Conservation (phyloP, 306 rosid species). For the Fragaria iinumae region DNA sequence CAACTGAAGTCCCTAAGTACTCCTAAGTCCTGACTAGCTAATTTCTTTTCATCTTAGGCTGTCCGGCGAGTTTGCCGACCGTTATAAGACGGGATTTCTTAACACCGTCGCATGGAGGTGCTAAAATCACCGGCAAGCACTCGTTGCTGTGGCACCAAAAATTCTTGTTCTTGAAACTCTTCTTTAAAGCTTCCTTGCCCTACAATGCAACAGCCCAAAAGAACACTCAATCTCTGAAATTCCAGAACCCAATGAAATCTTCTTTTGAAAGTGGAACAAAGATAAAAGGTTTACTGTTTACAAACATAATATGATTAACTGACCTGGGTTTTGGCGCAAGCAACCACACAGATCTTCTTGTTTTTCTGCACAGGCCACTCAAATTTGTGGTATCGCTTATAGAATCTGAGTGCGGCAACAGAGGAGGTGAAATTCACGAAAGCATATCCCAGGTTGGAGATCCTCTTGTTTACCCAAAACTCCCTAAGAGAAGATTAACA, state of each 20-base stretch:
- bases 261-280: not conserved
- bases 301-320: not conserved
- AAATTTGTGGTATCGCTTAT: not conserved
- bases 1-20: not conserved
- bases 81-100: not conserved
- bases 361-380: not conserved
- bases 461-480: not conserved
- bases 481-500: not conserved
- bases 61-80: not conserved
- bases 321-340: constrained; percentile 5
- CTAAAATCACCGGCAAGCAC: not conserved
- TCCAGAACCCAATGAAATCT: not conserved
- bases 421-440: not conserved
- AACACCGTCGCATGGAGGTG: not conserved
- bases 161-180: not conserved
- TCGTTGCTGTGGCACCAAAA: constrained; percentile 5
- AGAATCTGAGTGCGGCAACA: not conserved
- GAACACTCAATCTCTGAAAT: not conserved
- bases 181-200: not conserved
- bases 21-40: not conserved
- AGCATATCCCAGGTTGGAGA: constrained; percentile 7
- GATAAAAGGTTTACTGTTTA: not conserved
- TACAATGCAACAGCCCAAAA: not conserved
- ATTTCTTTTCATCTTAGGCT: not conserved
- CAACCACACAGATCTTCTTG: not conserved